These are phyloP conservation scores for Graphilbum fragrans DNA, from an alignment of 2,329 filamentous ascomycete species.

Conservation along the genomic window DNA sequence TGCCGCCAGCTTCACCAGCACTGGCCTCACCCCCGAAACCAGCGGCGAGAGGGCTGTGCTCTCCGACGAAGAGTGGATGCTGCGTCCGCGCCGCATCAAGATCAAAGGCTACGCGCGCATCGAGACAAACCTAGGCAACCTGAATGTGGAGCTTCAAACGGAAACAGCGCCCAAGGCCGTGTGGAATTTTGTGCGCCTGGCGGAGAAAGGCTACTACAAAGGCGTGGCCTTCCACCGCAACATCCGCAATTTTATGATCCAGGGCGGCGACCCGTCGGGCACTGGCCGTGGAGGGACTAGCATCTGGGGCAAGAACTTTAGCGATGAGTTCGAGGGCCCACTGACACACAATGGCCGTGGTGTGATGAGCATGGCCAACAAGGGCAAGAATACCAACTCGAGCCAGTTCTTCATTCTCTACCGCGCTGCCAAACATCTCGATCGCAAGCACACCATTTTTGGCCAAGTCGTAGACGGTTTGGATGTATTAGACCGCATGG, in stretches of 20 bases:
- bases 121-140: conserved; percentile 69
- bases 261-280: conserved; percentile 87
- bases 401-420: conserved; percentile 94
- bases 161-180: conserved; percentile 88
- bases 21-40: conserved; percentile 84
- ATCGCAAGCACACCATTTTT: conserved; percentile 96
- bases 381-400: conserved; percentile 95
- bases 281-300: conserved; percentile 83
- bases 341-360: conserved; percentile 73
- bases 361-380: conserved; percentile 90
- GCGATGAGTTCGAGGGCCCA: conserved; percentile 86
- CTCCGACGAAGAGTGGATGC: conserved; percentile 92
- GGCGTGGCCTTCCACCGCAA: conserved; percentile 81
- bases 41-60: conserved; percentile 76
- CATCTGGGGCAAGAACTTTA: conserved; percentile 89
- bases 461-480: conserved; percentile 69
- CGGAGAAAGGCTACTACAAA: conserved; percentile 83
- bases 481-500: conserved; percentile 62
- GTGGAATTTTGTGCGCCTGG: conserved; percentile 88
- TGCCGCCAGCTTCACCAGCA: conserved; percentile 90
- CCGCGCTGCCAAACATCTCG: conserved; percentile 69
- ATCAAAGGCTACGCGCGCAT: conserved; percentile 85
- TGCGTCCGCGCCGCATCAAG: conserved; percentile 81
- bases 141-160: conserved; percentile 82
- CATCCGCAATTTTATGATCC: conserved; percentile 95